Conservation (phyloP, 257 asterid genomes). For the Salvia splendens region DNA sequence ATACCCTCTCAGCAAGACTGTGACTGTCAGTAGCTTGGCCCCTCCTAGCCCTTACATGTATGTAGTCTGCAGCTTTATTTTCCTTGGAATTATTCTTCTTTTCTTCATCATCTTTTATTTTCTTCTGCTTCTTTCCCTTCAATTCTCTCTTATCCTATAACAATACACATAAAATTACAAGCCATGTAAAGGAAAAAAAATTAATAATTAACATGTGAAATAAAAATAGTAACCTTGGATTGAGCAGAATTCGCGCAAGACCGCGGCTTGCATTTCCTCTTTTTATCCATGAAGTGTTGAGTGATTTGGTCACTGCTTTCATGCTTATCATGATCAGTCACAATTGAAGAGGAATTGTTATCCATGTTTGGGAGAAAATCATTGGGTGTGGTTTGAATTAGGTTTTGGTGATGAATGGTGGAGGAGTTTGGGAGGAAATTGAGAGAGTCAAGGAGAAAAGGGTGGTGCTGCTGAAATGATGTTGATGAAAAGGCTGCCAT, state of each 20-base stretch:
- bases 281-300: slow-evolving; percentile 30
- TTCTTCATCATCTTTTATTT: slow-evolving; percentile 36
- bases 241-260: slow-evolving; percentile 47
- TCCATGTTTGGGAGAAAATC: slow-evolving; percentile 29
- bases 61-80: slow-evolving; percentile 33
- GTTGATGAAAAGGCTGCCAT: slow-evolving; percentile 55
- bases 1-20: slow-evolving; percentile 87
- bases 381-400: too few relatives aligned
- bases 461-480: slow-evolving; percentile 35
- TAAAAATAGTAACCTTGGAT: slow-evolving; percentile 47
- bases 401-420: slow-evolving; percentile 1
- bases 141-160: slow-evolving; percentile 42
- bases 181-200: too few relatives aligned
- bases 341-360: slow-evolving; percentile 45
- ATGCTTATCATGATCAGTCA: slow-evolving; percentile 26
- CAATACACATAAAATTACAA: not conserved
- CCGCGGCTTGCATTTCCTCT: slow-evolving; percentile 46
- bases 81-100: slow-evolving; percentile 23
- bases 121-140: slow-evolving; percentile 53
- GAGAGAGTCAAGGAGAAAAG: slow-evolving; percentile 24
- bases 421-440: slow-evolving; percentile 31
- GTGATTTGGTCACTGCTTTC: not conserved
- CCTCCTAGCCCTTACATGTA: slow-evolving; percentile 90
- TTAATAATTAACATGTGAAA: too few relatives aligned
- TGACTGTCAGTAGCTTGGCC: slow-evolving; percentile 95